These are phyloP conservation scores for Crassisporium funariophilum DNA, from an alignment of 768 basidiomycete species.

Conservation along the genomic window DNA sequence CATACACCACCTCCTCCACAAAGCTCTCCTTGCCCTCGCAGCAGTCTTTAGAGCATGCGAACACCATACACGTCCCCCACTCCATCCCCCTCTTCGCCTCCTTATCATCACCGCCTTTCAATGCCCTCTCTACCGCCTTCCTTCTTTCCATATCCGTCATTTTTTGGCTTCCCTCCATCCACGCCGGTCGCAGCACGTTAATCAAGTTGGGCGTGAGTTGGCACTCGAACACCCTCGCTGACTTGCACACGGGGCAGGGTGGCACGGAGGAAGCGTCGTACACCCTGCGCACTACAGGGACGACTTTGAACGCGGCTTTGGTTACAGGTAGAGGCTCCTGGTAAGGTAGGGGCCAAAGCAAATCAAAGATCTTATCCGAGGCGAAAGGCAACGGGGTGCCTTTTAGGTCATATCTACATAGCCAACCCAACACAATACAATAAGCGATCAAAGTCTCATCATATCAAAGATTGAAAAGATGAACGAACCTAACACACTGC, in stretches of 20 bases:
- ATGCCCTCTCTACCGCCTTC: conserved; percentile 54
- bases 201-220: conserved; percentile 96
- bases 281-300: conserved; percentile 44
- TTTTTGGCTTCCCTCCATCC: conserved; percentile 26
- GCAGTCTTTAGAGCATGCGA: conserved; percentile 86
- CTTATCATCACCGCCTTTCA: conserved; percentile 46
- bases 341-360: conserved; percentile 67
- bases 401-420: conserved; percentile 89
- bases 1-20: conserved; percentile 34
- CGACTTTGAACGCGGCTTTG: conserved; percentile 61
- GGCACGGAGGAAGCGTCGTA: conserved; percentile 62
- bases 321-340: conserved; percentile 55
- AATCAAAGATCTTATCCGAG: conserved; percentile 70
- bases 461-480: neutral
- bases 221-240: conserved; percentile 81
- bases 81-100: conserved; percentile 74
- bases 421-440: neutral
- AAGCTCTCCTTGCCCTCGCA: conserved; percentile 36
- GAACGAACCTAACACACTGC: conserved; percentile 83
- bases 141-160: conserved; percentile 71
- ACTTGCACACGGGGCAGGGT: conserved; percentile 66
- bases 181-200: conserved; percentile 56
- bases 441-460: neutral
- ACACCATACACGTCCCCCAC: conserved; percentile 92
- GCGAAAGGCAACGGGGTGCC: conserved; percentile 86